Evolutionary conservation across 73 alveolate genomes (phyloP).

Genomic region (Uronychia setigera): DNA sequence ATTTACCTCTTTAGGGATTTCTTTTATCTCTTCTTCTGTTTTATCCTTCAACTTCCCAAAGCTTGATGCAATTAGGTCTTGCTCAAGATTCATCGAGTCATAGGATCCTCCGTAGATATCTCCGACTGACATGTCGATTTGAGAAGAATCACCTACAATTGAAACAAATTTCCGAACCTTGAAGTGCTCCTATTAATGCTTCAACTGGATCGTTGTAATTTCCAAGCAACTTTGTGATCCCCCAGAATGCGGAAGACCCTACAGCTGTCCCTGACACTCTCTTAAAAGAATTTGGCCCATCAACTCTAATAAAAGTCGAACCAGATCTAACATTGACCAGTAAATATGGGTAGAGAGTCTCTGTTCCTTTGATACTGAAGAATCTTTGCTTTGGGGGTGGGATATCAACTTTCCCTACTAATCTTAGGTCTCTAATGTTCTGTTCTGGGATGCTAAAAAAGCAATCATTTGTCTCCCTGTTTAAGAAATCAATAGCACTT

Average conservation of each 20-base stretch:
- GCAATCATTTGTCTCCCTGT: conserved; percentile 51
- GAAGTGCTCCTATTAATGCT: conserved; percentile 54
- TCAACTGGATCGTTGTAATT: conserved; percentile 63
- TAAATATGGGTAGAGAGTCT: conserved; percentile 84
- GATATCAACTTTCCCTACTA: conserved; percentile 21
- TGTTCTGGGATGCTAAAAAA: conserved; percentile 28
- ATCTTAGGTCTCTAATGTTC: conserved; percentile 12
- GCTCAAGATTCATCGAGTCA: conserved; percentile 62
- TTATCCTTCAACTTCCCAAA: conserved; percentile 76
- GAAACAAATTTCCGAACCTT: too few relatives aligned
- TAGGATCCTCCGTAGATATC: conserved; percentile 88
- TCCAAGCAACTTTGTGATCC: conserved; percentile 60
- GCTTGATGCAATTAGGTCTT: conserved; percentile 74
- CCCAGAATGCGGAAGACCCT: conserved; percentile 82
- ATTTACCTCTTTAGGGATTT: conserved; percentile 41
- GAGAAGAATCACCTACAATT: conserved; percentile 71
- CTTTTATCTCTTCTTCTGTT: conserved; percentile 28
- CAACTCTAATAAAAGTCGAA: conserved; percentile 73
- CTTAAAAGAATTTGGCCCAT: conserved; percentile 54
- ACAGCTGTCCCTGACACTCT: conserved; percentile 77
- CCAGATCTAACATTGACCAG: conserved; percentile 81
- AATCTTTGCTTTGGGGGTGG: conserved; percentile 10
- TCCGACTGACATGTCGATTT: conserved; percentile 86
- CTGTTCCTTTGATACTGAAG: conserved; percentile 43
- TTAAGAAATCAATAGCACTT: conserved; percentile 50